These are phyloP conservation scores for Lepiota subincarnata DNA, from an alignment of 768 basidiomycete species.

Conservation along the genomic window DNA sequence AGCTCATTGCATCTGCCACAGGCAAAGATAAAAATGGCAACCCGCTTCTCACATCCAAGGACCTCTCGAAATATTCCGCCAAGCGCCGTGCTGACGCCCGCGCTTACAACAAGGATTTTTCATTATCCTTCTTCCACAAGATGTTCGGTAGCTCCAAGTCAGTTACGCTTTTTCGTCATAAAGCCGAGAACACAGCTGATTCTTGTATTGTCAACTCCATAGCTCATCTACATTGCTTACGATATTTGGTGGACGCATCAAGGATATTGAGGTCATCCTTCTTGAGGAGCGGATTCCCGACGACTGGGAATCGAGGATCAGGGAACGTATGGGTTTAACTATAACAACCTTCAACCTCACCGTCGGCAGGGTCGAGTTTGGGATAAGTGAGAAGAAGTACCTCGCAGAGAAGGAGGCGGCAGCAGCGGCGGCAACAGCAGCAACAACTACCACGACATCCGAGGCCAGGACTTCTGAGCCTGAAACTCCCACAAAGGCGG, in stretches of 20 bases:
- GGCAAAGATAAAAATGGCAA: conserved; percentile 51
- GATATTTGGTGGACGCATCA: conserved; percentile 48
- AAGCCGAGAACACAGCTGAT: neutral
- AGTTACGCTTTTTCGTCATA: conserved; percentile 19
- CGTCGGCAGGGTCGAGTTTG: conserved; percentile 30
- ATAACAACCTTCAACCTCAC: conserved; percentile 46
- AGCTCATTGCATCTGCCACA: conserved; percentile 53
- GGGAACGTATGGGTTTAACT: conserved; percentile 49
- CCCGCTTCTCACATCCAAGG: conserved; percentile 46
- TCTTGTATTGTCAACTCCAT: neutral
- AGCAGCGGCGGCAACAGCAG: neutral
- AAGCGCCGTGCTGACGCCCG: conserved; percentile 59
- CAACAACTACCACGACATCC: neutral
- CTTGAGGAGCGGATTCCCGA: conserved; percentile 61
- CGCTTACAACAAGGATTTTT: conserved; percentile 52
- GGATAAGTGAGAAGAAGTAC: conserved; percentile 27
- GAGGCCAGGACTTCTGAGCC: neutral
- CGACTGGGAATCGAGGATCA: conserved; percentile 57
- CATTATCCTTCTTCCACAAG: conserved; percentile 46
- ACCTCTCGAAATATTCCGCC: conserved; percentile 53
- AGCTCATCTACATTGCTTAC: conserved; percentile 58
- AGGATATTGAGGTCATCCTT: conserved; percentile 46
- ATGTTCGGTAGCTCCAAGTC: conserved; percentile 68
- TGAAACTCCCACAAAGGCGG: neutral
- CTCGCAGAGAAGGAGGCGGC: conserved; percentile 13